phyloP scores from a whole-genome alignment of 73 alveolate genomes.

The Blepharisma japonicum region DNA sequence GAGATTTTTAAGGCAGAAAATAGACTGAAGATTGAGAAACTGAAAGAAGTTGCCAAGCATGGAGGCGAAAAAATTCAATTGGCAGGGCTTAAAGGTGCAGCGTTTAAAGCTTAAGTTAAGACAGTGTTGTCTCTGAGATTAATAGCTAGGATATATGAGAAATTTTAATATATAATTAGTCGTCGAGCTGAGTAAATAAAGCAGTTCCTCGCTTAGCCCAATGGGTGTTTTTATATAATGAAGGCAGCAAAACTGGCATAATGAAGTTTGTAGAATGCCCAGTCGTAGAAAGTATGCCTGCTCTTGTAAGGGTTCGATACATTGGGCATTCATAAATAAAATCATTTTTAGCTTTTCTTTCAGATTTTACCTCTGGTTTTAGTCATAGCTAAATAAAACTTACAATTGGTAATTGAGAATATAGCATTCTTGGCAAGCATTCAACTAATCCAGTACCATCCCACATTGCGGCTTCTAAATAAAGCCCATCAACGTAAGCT shows the following conservation, averaged over 20 bases:
- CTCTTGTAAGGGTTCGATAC: conserved; percentile 86
- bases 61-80: too few relatives aligned
- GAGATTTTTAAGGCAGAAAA: background rate
- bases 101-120: too few relatives aligned
- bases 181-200: conserved; percentile 78
- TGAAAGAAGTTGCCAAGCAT: too few relatives aligned
- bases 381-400: conserved; percentile 35
- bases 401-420: conserved; percentile 86
- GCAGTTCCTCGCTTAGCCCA: conserved; percentile 98
- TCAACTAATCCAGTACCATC: conserved; percentile 78
- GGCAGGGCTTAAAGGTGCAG: too few relatives aligned
- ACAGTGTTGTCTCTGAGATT: too few relatives aligned
- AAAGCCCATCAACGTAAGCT: conserved; percentile 91
- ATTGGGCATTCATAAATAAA: conserved; percentile 82
- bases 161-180: background rate
- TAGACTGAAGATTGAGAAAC: too few relatives aligned
- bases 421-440: conserved; percentile 73
- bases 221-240: conserved; percentile 64
- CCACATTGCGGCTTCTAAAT: conserved; percentile 98
- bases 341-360: background rate
- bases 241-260: conserved; percentile 72
- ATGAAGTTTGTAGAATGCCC: conserved; percentile 96
- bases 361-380: conserved; percentile 31
- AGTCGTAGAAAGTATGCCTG: conserved; percentile 90
- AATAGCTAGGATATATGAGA: background rate